Conservation (phyloP, 2,329 filamentous ascomycete species). For the Sclerotinia trifoliorum region DNA sequence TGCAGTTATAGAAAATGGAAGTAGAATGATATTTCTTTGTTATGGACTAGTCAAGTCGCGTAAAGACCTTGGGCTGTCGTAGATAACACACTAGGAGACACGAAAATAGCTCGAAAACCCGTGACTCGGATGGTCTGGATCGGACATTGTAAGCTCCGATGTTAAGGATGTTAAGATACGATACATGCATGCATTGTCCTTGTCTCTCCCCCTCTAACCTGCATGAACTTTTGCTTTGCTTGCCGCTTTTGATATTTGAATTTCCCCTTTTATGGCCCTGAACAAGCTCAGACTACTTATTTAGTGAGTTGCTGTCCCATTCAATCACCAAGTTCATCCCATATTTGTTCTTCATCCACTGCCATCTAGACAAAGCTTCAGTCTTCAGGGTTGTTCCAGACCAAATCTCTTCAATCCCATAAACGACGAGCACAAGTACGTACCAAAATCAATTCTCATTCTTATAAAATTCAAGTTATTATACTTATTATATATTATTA, state of each 20-base stretch:
- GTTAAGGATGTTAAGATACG: too few species aligned
- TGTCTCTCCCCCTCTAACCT: too few species aligned
- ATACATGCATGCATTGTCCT: too few species aligned
- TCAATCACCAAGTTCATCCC: background rate
- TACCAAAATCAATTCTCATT: too few species aligned
- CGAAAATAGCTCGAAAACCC: conserved; percentile 10
- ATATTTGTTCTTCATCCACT: conserved; percentile 10
- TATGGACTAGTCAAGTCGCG: background rate
- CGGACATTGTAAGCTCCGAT: background rate
- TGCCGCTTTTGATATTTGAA: background rate
- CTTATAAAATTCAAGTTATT: too few species aligned
- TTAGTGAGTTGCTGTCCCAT: background rate
- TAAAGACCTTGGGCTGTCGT: background rate
- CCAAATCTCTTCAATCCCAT: background rate
- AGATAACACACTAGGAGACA: background rate
- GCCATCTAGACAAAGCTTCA: background rate
- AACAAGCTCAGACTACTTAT: background rate
- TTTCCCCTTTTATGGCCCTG: background rate
- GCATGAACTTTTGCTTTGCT: background rate
- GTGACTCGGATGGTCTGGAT: background rate
- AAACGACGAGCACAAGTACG: background rate
- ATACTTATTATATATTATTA: too few species aligned
- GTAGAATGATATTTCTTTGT: background rate
- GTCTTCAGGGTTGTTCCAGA: background rate
- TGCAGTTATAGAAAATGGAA: background rate